Evolutionary conservation across 2,329 filamentous ascomycete species (phyloP).

Genomic region (Penicillium rolfsii): DNA sequence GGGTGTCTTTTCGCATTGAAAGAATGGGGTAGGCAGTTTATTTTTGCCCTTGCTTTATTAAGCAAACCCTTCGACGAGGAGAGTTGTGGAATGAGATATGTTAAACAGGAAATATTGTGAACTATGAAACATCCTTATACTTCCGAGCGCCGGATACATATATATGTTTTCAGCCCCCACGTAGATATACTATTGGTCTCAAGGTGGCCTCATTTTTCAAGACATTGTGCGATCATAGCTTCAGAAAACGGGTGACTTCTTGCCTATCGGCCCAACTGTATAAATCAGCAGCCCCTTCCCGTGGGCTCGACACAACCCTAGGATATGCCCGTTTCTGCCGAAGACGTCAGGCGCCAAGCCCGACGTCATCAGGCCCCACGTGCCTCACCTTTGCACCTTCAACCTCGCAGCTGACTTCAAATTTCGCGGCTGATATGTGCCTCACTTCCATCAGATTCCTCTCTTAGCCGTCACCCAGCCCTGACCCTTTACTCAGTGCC

Average conservation of each 20-base stretch:
- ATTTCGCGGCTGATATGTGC: constrained; percentile 9
- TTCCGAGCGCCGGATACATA: not conserved
- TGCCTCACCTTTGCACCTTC: constrained; percentile 21
- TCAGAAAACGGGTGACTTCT: not conserved
- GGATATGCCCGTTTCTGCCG: constrained; percentile 8
- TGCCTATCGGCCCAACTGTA: not conserved
- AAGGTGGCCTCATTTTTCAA: not conserved
- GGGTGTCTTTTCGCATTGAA: constrained; percentile 16
- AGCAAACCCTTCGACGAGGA: not conserved
- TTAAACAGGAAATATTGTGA: not conserved
- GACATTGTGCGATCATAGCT: not conserved
- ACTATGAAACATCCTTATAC: not conserved
- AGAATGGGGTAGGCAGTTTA: constrained; percentile 11
- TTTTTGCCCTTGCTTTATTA: not conserved
- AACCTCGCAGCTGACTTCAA: constrained; percentile 18
- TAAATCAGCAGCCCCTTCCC: not conserved
- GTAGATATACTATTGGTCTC: too few relatives aligned
- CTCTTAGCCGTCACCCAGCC: not conserved
- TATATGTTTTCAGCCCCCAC: not conserved
- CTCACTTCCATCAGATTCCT: constrained; percentile 4
- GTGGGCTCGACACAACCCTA: not conserved
- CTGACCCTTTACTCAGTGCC: not conserved
- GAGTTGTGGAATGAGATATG: too few relatives aligned
- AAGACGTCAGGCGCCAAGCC: constrained; percentile 27
- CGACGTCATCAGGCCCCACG: constrained; percentile 35